Base-by-base conservation (phyloP, 805 yeast genomes). In the Hanseniaspora taiwanica region DNA sequence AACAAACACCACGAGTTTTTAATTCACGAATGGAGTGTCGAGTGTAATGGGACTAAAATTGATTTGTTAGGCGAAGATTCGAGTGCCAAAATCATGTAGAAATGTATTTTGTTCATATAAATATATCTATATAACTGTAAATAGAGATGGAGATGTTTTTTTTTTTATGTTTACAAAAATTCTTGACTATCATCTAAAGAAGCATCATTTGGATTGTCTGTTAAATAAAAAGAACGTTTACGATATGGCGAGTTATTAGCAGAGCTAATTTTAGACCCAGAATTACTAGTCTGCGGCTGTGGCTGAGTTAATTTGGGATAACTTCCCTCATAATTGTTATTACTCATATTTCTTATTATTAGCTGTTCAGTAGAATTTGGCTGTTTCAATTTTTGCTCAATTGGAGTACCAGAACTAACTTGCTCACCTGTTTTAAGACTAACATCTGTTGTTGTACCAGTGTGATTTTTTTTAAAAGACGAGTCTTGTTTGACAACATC, bases 21-120 rank as follows among this genome's bases (percentile, higher is more conserved):
- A 18, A 76, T 81, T 39, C 64, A 66, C 16, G 74, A 72, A 45
- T 81, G 91, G 89, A 66, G 70, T 32, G 58, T 81, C 38, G 60
- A 66, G 8, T 68, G 71, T 12, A 70, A 65, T 33, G 74, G 67
- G 44, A 60, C 68, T 21, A 54, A 54, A 31, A 49, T 68, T 41
- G 72, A 75, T 16, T 16, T 29, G 7, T 29, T 29, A 16, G 33
- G 33, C 9, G 33, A 29, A 29, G 33, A 29, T 16, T 29, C 33
- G 6, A 29, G 14, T 29, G 33, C 33, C 33, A 29, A 29, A 16
- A 29, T 29, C 33, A 29, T 29, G 33, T 29, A n/a, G 14, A n/a
- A n/a, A n/a, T n/a, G n/a, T n/a, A n/a, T n/a, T n/a, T n/a, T n/a
- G n/a, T n/a, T n/a, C n/a, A n/a, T n/a, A n/a, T n/a, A n/a, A n/a